Evolutionary conservation across 805 yeast genomes (phyloP), one percentile per base, ranked within the genome.

Genomic region (Cyberlindnera americana): DNA sequence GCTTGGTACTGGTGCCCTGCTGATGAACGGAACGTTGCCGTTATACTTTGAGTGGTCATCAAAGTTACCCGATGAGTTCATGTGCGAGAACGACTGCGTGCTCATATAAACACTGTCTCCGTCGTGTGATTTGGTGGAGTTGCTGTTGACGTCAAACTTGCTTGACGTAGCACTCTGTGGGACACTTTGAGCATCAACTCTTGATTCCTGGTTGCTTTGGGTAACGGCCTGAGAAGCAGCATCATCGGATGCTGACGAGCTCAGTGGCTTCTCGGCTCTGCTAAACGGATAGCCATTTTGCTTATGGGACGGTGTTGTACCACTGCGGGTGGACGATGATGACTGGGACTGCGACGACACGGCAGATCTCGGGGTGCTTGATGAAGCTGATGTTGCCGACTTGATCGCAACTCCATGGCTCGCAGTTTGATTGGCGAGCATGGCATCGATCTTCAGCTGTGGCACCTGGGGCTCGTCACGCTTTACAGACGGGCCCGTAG

Each of bases 371-470:
- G 23, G 16, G 11, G 34, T 19, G 2, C 19, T 30, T 15, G 31
- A 17, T 12, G 26, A 30, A 7, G 41, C 6, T 7, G 15, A 16
- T 11, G 35, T n/a, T 5, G 41, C 9, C 5, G 19, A 33, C 15
- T 33, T 16, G 21, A 7, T 13, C 17, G 6, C 14, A 22, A 12
- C 3, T n/a, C 16, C 22, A 16, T 25, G 3, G 5, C 19, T 9
- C 3, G 34, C 34, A 10, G 27, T 14, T 19, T 16, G 15, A 27
- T 47, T 48, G 1, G 50, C 52, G 34, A 48, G 34, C 2, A 21
- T 24, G 12, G 52, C 48, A 27, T 48, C 52, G 14, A 46, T 48
- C 23, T 19, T 36, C 17, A 45, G 31, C 22, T 33, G 22, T 15
- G 42, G 42, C 3, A 31, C 16, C 11, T 38, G 35, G 25, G 41